Conservation (phyloP, 2,329 filamentous ascomycete genomes). For the Apiospora pterosperma region DNA sequence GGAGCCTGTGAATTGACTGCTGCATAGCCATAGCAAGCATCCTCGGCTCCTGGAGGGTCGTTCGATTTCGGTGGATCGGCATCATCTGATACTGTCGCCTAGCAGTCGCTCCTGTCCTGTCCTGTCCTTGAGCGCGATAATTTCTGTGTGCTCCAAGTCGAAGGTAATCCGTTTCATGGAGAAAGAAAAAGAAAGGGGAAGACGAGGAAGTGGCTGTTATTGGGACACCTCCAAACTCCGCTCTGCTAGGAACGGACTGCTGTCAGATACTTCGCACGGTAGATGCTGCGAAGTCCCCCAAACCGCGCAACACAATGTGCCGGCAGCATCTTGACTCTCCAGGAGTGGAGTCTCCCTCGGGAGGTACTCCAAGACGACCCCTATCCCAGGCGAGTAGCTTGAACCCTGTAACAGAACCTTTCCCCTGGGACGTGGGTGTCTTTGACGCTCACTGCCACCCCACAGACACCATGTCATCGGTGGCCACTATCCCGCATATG, state of each 20-base stretch:
- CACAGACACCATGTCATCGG: slow-evolving; percentile 68
- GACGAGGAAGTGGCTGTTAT: neutral
- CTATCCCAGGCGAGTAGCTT: neutral
- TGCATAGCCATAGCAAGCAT: neutral
- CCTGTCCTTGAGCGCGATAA: neutral
- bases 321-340: neutral
- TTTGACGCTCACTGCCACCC: slow-evolving; percentile 84
- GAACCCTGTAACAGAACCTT: slow-evolving; percentile 27
- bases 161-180: neutral
- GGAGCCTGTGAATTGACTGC: neutral
- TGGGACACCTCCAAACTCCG: neutral
- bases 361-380: neutral
- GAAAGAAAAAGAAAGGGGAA: no score
- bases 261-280: neutral
- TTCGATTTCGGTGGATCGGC: slow-evolving; percentile 1
- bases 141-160: neutral
- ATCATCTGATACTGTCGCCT: neutral
- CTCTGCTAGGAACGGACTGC: neutral
- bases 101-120: neutral
- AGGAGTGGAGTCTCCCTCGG: neutral
- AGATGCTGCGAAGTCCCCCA: neutral
- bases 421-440: slow-evolving; percentile 69
- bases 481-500: slow-evolving; percentile 60
- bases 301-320: neutral
- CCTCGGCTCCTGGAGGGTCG: neutral